Evolutionary conservation across 2,329 filamentous ascomycete species (phyloP).

Genomic region (Diaporthe sp.): DNA sequence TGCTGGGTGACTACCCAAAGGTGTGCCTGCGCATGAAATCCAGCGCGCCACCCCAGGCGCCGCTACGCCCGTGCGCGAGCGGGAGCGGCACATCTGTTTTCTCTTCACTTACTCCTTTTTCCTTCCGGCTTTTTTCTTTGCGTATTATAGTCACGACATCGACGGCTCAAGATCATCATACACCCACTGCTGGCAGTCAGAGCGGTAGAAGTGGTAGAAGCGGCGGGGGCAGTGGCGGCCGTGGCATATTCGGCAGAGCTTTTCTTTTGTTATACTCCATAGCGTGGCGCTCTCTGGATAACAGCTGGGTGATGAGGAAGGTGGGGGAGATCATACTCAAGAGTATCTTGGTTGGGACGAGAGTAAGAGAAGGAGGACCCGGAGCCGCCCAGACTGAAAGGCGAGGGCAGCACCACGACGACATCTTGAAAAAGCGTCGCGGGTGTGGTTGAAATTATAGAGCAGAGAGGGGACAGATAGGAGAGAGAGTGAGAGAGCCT

Average conservation of each 20-base stretch:
- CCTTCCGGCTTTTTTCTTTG: conserved; percentile 20
- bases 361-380: background rate
- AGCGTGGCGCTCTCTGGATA: conserved; percentile 39
- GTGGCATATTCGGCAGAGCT: conserved; percentile 30
- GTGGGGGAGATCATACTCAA: conserved; percentile 4
- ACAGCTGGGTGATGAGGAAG: conserved; percentile 25
- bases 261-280: conserved; percentile 40
- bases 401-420: background rate
- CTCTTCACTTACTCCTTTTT: conserved; percentile 21
- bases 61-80: background rate
- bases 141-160: conserved; percentile 23
- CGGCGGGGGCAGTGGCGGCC: background rate
- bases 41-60: background rate
- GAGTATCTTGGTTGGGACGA: background rate
- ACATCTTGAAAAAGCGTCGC: background rate
- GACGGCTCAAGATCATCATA: conserved; percentile 13
- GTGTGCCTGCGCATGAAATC: conserved; percentile 6
- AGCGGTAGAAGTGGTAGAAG: conserved; percentile 13
- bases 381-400: background rate
- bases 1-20: conserved; percentile 6
- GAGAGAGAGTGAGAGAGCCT: conserved; percentile 2
- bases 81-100: background rate
- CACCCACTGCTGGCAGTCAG: conserved; percentile 24
- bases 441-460: background rate
- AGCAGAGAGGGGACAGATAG: background rate